Evolutionary conservation across 495 filamentous ascomycete genomes (phyloP), one percentile per base, ranked within the genome.

Genomic region (Sabuloglossum arenarium): DNA sequence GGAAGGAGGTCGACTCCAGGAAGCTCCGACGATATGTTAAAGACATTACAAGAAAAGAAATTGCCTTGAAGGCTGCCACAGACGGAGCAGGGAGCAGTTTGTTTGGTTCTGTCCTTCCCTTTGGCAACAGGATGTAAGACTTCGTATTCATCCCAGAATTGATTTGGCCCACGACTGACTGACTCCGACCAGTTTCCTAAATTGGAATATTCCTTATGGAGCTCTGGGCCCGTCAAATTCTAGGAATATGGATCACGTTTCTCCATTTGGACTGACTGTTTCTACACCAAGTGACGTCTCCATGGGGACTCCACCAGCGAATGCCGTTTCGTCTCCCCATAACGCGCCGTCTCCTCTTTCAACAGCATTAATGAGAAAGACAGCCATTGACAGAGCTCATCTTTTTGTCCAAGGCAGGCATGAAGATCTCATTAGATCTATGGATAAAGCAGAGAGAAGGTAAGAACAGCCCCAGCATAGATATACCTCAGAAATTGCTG

Each of bases 11-110:
- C 28, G 63, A 69, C 54, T 60, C 53, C 43, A 67, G 67, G 11
- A 67, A 69, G 59, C 53, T 71, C 4, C 63, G 64, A 53, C 61
- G 70, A 31, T 58, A 69, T 56, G 50, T 68, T 28, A 68, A 68
- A 19, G 60, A 59, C 1, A 14, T 14, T 27, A 42, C 5, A 37
- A 37, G 34, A 14, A 6, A 37, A 14, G 34, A 6, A 2, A 14
- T 37, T 37, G 34, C 34, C 5, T 14, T 37, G 34, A 14, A 14
- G 10, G 34, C 12, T 2, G 34, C 9, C 16, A 14, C 9, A 37
- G 53, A 45, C 55, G 34, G 6, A 37, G 9, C 34, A 37, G 12
- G n/a, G n/a, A n/a, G n/a, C n/a, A n/a, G 6, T 37, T 6, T 14
- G 16, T 37, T 14, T 37, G 34, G 2, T 9, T 14, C 34, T 6